Evolutionary conservation across 805 yeast species (phyloP).

Genomic region (Wickerhamiella spandovensis): DNA sequence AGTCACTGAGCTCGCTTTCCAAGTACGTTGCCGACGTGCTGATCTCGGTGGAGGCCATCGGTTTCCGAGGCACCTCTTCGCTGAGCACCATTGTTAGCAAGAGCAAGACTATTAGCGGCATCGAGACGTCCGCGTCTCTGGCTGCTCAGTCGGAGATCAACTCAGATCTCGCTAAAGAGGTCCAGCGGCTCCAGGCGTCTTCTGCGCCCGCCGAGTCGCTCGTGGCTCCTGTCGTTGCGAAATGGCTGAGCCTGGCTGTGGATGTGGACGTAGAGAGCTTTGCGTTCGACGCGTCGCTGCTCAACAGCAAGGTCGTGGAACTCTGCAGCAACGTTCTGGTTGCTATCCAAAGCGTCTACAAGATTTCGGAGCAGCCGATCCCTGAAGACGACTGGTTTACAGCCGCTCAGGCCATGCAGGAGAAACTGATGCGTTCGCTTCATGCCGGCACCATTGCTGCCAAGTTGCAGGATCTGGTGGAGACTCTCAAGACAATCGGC

Average conservation of each 20-base stretch:
- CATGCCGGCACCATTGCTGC: conserved; percentile 28
- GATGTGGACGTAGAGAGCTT: neutral
- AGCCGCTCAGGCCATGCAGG: conserved; percentile 33
- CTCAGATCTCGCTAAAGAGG: neutral
- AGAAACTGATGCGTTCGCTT: conserved; percentile 31
- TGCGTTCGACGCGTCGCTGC: neutral
- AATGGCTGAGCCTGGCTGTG: neutral
- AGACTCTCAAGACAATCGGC: conserved; percentile 7
- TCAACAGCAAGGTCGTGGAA: conserved; percentile 36
- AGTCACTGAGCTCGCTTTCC: neutral
- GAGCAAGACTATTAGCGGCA: neutral
- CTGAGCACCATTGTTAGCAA: neutral
- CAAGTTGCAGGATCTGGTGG: conserved; percentile 18
- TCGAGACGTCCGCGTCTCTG: neutral
- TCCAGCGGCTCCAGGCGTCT: neutral
- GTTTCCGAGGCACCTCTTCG: neutral
- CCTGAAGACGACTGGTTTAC: conserved; percentile 42
- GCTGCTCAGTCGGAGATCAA: neutral
- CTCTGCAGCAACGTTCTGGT: conserved; percentile 49
- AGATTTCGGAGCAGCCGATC: conserved; percentile 13
- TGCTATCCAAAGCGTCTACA: conserved; percentile 42
- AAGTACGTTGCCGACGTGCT: conserved; percentile 1
- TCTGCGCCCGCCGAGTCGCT: neutral
- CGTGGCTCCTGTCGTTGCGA: neutral
- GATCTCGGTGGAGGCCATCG: neutral